Base-by-base conservation (phyloP, 352 stramenopile species). In the Blastocystis sp. region DNA sequence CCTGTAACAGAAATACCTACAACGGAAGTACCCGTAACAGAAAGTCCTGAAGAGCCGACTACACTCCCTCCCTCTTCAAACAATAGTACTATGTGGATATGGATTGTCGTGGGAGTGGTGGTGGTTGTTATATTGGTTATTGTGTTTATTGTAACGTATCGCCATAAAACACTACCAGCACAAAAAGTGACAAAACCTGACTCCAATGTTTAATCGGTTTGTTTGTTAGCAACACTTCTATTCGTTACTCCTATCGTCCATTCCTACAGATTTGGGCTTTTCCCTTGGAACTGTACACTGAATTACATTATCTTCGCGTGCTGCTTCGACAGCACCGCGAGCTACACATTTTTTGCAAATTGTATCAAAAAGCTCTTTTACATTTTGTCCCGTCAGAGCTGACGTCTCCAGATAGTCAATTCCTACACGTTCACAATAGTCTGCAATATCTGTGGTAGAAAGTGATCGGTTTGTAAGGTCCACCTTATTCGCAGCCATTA, bases 401-500 rank as follows among this genome's bases (percentile, higher is more conserved):
- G 76, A 88, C 6, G 64, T 76, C 34, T 88, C 76, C 11, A 88
- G 43, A 39, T 39, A 88, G 24, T 88, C 64, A 16, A 88, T 70
- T 20, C 50, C 76, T 9, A 75, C 76, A 26, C 68, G 45, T 78
- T 3, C 4, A 70, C 76, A 88, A 47, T 76, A 88, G 18, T 55
- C 24, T 43, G 8, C 7, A 20, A 88, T n/a, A 6, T 34, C 20
- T n/a, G 39, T 56, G 4, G 24, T 7, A 16, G 64, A 59, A 43
- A 88, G 6, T 45, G 59, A 43, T 47, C 62, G 26, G 3, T 88
- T 56, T 26, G 16, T 20, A 3, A 88, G 64, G 13, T 88, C 76
- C 64, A 76, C 76, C 26, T 88, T 88, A 39, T 88, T 88, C 26
- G 54, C 50, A 54, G 76, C 76, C 26, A 88, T n/a, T 43, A 88